A percentile compares a stretch with the other conserved stretches of the same genome.
Conservation (phyloP, 1,284 basidiomycete species). For the Chondrostereum purpureum region DNA sequence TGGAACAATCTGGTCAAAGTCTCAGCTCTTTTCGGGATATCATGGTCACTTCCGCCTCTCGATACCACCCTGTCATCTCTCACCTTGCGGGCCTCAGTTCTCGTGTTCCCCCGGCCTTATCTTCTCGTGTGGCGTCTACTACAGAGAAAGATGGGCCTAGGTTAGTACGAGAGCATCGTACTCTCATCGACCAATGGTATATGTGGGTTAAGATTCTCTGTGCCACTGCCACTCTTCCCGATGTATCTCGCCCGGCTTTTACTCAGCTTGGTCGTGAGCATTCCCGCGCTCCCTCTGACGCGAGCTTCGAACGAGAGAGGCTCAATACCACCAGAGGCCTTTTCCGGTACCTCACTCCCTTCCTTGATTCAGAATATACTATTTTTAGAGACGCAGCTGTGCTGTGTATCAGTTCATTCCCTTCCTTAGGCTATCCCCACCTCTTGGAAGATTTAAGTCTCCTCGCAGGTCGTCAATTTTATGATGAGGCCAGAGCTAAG, state of each 20-base stretch:
- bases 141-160: conserved; percentile 46
- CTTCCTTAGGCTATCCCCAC: conserved; percentile 69
- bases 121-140: conserved; percentile 29
- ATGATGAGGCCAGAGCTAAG: conserved; percentile 67
- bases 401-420: conserved; percentile 83
- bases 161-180: conserved; percentile 55
- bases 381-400: conserved; percentile 84
- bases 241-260: conserved; percentile 45
- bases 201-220: conserved; percentile 81
- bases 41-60: conserved; percentile 56
- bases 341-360: conserved; percentile 82
- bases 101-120: conserved; percentile 37
- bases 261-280: conserved; percentile 62
- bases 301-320: conserved; percentile 67
- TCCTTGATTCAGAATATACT: conserved; percentile 81
- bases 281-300: conserved; percentile 64
- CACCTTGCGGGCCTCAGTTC: conserved; percentile 61
- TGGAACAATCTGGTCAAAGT: conserved; percentile 39
- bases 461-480: conserved; percentile 76
- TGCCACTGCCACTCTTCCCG: conserved; percentile 68
- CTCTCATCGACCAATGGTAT: conserved; percentile 81
- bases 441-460: conserved; percentile 81
- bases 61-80: conserved; percentile 63
- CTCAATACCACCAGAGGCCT: conserved; percentile 75
- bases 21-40: conserved; percentile 52